Evolutionary conservation across 2,329 filamentous ascomycete species (phyloP), one percentile per base, ranked within the genome.

Genomic region (Trichophyton benhamiae): DNA sequence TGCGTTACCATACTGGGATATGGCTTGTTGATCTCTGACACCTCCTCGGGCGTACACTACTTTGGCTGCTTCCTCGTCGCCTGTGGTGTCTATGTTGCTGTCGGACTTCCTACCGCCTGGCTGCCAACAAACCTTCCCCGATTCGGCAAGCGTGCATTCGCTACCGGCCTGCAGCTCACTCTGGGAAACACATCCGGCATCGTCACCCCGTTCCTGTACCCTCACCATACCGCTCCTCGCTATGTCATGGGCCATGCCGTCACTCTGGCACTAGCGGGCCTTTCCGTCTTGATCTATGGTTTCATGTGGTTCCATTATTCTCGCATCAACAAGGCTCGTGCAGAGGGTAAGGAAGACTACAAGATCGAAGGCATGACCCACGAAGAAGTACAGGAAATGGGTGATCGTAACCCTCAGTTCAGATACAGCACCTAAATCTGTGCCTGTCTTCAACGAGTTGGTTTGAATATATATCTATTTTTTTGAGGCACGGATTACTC

Each of bases 51-150:
- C 0, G 87, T 84, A 5, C 86, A 87, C 66, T 91, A 90, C 68
- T 87, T 88, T 65, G 88, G 83, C 1, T 90, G 87, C 64, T 87
- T 91, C 71, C 75, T 92, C n/a, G 82, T 91, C 0, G 87, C 88
- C 0, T 79, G 84, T 63, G 88, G 88, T 0, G 70, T 92, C 2
- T 92, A 91, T 66, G 78, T 83, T 13, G 74, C 75, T 6, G 80
- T 83, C 11, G 81, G 81, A 0, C 68, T 84, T 20, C 80, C 80
- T 3, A 72, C 83, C 7, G 80, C 81, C 2, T 83, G 82, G 82
- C 64, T 77, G n/a, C 74, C 86, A 0, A 84, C 81, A 17, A 91
- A 90, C 63, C 80, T 82, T 15, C 88, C 88, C 0, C 79, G 88
- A 6, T 91, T 90, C 66, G 87, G 87, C 8, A 91, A 91, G 72